These are phyloP conservation scores for Camellia granthamiana DNA, from an alignment of 148 eudicot species.

Conservation along the genomic window DNA sequence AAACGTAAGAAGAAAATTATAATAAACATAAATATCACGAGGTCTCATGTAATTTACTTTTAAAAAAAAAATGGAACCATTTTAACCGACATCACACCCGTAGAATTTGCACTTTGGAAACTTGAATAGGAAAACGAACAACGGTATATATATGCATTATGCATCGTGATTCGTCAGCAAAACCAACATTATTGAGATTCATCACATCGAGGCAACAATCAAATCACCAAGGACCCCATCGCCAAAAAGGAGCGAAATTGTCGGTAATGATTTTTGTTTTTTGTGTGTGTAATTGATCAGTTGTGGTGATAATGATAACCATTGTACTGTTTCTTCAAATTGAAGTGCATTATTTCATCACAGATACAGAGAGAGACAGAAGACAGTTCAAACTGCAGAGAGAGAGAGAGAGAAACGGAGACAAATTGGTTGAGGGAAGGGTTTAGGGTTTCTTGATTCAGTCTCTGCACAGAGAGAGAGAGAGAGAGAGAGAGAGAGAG, in stretches of 20 bases:
- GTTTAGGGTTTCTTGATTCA: conserved; percentile 15
- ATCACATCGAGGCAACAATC: neutral
- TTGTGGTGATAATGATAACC: neutral
- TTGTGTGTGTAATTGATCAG: neutral
- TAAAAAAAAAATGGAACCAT: too few relatives aligned
- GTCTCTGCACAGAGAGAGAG: neutral
- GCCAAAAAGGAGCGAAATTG: neutral
- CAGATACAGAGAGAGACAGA: neutral
- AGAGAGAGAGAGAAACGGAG: conserved; percentile 1
- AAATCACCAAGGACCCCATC: neutral
- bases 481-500: neutral
- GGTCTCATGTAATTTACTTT: too few relatives aligned
- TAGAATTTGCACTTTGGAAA: too few relatives aligned
- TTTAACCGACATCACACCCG: too few relatives aligned
- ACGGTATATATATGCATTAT: too few relatives aligned
- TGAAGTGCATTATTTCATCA: neutral
- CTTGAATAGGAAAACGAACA: too few relatives aligned
- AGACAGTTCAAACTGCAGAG: too few relatives aligned
- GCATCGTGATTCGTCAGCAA: neutral
- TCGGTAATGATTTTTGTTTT: neutral
- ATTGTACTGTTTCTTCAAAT: neutral
- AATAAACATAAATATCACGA: too few relatives aligned
- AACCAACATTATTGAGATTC: neutral
- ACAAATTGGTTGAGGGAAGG: neutral
- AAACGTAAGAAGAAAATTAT: too few relatives aligned